phyloP scores from a whole-genome alignment of 2,329 filamentous ascomycete species.

The Cladorrhinum sp. region DNA sequence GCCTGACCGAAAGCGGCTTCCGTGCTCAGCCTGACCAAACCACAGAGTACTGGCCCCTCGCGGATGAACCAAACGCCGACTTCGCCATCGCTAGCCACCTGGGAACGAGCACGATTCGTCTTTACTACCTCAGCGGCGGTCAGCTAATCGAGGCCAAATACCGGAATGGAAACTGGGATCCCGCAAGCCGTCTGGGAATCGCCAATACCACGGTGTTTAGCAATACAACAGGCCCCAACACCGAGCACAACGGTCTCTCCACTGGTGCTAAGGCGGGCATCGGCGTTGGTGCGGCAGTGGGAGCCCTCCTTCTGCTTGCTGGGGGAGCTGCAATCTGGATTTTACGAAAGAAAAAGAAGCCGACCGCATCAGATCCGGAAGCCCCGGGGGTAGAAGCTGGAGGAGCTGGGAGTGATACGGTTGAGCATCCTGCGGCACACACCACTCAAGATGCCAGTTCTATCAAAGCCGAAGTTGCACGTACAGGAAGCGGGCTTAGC shows the following conservation, averaged over 20 bases:
- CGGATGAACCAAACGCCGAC: conserved; percentile 27
- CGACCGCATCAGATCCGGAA: neutral
- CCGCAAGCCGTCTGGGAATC: neutral
- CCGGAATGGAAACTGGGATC: conserved; percentile 24
- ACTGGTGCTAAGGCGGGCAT: conserved; percentile 34
- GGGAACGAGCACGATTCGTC: conserved; percentile 23
- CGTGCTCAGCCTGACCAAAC: conserved; percentile 19
- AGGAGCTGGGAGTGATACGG: neutral
- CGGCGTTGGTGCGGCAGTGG: conserved; percentile 33
- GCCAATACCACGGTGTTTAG: conserved; percentile 5
- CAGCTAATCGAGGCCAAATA: conserved; percentile 30
- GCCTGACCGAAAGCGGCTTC: conserved; percentile 26
- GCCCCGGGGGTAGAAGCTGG: neutral
- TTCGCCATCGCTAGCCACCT: conserved; percentile 29
- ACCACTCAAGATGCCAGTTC: neutral
- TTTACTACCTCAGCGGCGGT: conserved; percentile 34
- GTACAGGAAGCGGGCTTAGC: conserved; percentile 6
- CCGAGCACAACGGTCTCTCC: conserved; percentile 24
- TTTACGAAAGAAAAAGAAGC: conserved; percentile 3
- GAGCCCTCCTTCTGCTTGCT: conserved; percentile 22
- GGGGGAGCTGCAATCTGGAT: conserved; percentile 1
- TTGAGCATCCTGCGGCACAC: neutral
- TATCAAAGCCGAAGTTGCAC: neutral
- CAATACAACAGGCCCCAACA: neutral
- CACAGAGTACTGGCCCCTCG: conserved; percentile 27